These are phyloP conservation scores for Lanmaoa rubissima DNA, from an alignment of 768 basidiomycete genomes.

Conservation along the genomic window DNA sequence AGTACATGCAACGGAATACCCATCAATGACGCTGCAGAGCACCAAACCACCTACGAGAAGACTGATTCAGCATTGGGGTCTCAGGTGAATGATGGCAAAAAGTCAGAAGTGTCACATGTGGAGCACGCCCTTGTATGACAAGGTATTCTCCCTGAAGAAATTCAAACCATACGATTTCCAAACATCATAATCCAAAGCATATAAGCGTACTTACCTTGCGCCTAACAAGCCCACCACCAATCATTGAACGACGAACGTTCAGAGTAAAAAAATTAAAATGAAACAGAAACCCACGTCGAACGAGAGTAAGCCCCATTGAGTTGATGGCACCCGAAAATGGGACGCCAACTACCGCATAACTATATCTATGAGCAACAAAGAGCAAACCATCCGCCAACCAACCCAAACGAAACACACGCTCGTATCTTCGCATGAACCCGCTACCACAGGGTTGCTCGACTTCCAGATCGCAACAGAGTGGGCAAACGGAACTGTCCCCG, in stretches of 20 bases:
- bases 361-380: conserved; percentile 80
- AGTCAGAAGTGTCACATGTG: conserved; percentile 61
- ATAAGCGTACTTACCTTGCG: conserved; percentile 23
- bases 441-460: conserved; percentile 37
- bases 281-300: conserved; percentile 44
- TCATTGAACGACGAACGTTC: conserved; percentile 53
- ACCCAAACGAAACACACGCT: conserved; percentile 55
- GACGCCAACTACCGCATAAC: conserved; percentile 77
- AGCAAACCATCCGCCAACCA: conserved; percentile 38
- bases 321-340: conserved; percentile 47
- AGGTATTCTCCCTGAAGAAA: conserved; percentile 93
- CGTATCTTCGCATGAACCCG: conserved; percentile 71
- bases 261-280: conserved; percentile 48
- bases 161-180: conserved; percentile 56
- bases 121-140: conserved; percentile 58
- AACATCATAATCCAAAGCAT: conserved; percentile 50
- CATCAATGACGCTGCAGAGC: not conserved
- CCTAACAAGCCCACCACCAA: conserved; percentile 12
- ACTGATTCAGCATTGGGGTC: conserved; percentile 8
- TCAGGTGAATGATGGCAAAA: not conserved
- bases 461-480: conserved; percentile 54
- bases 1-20: not conserved
- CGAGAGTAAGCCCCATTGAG: conserved; percentile 93
- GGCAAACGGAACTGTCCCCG: conserved; percentile 41
- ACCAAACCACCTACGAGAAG: not conserved